These are phyloP conservation scores for Vitis hybrid DNA, from an alignment of 177 flowering plant species.

Conservation along the genomic window DNA sequence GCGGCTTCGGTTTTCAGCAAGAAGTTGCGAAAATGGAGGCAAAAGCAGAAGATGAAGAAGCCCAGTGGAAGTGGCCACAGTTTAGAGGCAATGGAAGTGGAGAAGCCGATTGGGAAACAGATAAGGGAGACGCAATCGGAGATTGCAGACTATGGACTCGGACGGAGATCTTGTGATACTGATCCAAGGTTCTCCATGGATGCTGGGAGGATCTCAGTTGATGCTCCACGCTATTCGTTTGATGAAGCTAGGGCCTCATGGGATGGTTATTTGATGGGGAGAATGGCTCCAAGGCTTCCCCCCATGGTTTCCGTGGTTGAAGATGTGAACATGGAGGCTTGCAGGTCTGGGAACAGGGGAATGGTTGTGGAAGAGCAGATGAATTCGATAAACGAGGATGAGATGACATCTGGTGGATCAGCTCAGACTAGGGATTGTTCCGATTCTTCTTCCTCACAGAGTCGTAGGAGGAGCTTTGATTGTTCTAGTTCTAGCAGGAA, in stretches of 20 bases:
- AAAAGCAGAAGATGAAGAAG: slow-evolving; percentile 57
- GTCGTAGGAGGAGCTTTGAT: slow-evolving; percentile 46
- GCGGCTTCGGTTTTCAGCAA: slow-evolving; percentile 75
- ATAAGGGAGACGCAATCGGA: slow-evolving; percentile 66
- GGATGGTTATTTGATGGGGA: slow-evolving; percentile 76
- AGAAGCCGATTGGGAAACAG: slow-evolving; percentile 28
- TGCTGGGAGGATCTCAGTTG: slow-evolving; percentile 60
- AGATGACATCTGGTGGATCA: slow-evolving; percentile 38
- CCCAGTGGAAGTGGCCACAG: slow-evolving; percentile 9
- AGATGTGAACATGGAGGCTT: slow-evolving; percentile 22
- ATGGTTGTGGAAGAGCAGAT: slow-evolving; percentile 4
- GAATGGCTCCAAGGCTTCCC: slow-evolving; percentile 37
- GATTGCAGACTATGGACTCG: slow-evolving; percentile 68
- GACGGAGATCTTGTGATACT: slow-evolving; percentile 86
- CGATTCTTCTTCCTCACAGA: slow-evolving; percentile 22
- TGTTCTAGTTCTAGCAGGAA: slow-evolving; percentile 33
- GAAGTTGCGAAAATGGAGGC: slow-evolving; percentile 72
- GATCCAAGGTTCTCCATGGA: slow-evolving; percentile 84
- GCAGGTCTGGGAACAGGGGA: slow-evolving; percentile 2
- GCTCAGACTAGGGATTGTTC: slow-evolving; percentile 36
- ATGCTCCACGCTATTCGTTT: slow-evolving; percentile 53
- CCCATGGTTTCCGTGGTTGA: slow-evolving; percentile 63
- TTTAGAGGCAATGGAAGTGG: slow-evolving; percentile 21
- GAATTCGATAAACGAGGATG: slow-evolving; percentile 17
- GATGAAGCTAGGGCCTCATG: slow-evolving; percentile 94